Percentiles rank a stretch among this genome's conserved stretches.
Evolutionary conservation across 495 filamentous ascomycete species (phyloP).

Genomic region (Lindgomyces ingoldianus): DNA sequence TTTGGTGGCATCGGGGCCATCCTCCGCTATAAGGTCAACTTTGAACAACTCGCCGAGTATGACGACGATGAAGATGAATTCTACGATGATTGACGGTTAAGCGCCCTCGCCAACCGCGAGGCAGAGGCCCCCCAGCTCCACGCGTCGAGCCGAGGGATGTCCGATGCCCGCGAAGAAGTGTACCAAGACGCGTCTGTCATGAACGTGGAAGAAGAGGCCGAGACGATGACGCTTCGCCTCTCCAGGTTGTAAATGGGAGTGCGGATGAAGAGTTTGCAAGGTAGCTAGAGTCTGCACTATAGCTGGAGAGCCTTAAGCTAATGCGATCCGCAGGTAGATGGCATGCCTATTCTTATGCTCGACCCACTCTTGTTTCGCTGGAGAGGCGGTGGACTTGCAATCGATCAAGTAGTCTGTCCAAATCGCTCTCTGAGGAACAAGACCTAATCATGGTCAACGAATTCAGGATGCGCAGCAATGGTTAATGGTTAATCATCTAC

Average conservation of each 20-base stretch:
- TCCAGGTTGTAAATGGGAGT: slow-evolving; percentile 35
- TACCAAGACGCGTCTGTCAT: slow-evolving; percentile 25
- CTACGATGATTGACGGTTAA: slow-evolving; percentile 97
- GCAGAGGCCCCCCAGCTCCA: slow-evolving; percentile 68
- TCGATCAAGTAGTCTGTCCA: not conserved
- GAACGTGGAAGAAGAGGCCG: slow-evolving; percentile 3
- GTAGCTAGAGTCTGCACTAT: slow-evolving; percentile 6
- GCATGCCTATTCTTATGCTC: slow-evolving; percentile 24
- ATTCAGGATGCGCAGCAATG: not conserved
- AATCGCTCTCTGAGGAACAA: not conserved
- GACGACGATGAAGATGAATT: slow-evolving; percentile 98
- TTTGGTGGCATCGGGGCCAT: slow-evolving; percentile 98
- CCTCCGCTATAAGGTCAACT: slow-evolving; percentile 99
- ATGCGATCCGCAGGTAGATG: slow-evolving; percentile 17
- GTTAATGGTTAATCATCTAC: slow-evolving; percentile 8
- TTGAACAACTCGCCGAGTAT: slow-evolving; percentile 94
- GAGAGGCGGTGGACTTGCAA: slow-evolving; percentile 20
- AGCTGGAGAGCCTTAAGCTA: not conserved
- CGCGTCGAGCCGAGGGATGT: slow-evolving; percentile 61
- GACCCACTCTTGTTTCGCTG: slow-evolving; percentile 29
- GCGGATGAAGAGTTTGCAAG: slow-evolving; percentile 21
- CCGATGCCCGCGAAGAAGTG: slow-evolving; percentile 43
- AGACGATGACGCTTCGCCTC: slow-evolving; percentile 30
- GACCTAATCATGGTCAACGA: not conserved
- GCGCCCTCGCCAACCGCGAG: slow-evolving; percentile 88